These are phyloP conservation scores for Fraxinus platypoda DNA, from an alignment of 305 asterid species.

Conservation along the genomic window DNA sequence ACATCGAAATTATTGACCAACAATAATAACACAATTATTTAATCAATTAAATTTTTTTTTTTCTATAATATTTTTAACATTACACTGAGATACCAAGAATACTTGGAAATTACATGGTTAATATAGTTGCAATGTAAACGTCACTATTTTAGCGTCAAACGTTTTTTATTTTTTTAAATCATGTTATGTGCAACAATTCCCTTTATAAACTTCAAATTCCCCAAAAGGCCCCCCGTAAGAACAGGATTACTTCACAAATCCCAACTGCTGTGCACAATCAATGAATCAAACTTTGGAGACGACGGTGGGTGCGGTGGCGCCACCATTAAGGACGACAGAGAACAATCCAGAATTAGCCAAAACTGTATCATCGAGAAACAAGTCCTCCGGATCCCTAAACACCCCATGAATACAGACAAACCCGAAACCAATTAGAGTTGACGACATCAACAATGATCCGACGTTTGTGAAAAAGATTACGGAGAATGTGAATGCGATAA, in stretches of 20 bases:
- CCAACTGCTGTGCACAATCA: background rate
- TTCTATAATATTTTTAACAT: background rate
- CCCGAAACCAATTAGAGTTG: constrained; percentile 37
- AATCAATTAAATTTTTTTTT: no score
- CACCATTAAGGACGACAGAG: constrained; percentile 8
- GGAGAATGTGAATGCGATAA: constrained; percentile 27
- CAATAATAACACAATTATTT: no score
- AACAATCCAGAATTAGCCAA: constrained; percentile 27
- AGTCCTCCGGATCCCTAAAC: constrained; percentile 46
- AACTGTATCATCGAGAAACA: constrained; percentile 41
- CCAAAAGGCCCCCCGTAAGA: background rate
- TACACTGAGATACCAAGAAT: background rate
- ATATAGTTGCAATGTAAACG: background rate
- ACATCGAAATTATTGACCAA: background rate
- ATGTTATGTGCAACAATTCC: background rate
- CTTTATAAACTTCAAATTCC: background rate
- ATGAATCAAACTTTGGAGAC: constrained; percentile 26
- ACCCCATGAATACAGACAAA: constrained; percentile 43
- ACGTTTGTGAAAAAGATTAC: constrained; percentile 39
- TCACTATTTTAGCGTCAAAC: background rate
- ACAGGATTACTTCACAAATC: background rate
- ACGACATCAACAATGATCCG: constrained; percentile 36
- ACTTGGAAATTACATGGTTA: background rate
- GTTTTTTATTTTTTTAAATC: no score
- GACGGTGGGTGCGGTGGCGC: constrained; percentile 16